A percentile compares a stretch with the other conserved stretches of the same genome.
phyloP scores from a whole-genome alignment of 768 basidiomycete species.

The Lactifluus piperatus region DNA sequence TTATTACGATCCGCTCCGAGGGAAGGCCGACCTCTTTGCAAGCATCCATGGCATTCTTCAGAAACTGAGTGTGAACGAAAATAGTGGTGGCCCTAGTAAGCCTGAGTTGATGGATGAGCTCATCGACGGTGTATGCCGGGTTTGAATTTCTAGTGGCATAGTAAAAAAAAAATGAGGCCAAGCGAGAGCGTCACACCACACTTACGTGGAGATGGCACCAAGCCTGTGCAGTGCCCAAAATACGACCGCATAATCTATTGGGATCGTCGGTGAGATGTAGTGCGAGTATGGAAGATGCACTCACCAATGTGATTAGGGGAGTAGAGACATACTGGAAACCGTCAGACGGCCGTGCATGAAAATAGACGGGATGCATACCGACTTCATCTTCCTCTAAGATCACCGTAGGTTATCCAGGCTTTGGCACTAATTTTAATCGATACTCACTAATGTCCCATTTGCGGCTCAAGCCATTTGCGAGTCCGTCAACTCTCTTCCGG shows the following conservation, averaged over 20 bases:
- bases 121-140: conserved; percentile 28
- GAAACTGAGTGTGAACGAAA: conserved; percentile 3
- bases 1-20: conserved; percentile 5
- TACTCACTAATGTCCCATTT: conserved; percentile 13
- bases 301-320: conserved; percentile 57
- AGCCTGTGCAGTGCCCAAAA: conserved; percentile 55
- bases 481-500: conserved; percentile 6
- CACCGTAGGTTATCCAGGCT: not conserved
- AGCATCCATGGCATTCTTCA: conserved; percentile 6
- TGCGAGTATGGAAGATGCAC: conserved; percentile 9
- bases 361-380: conserved; percentile 30
- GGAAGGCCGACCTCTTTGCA: conserved; percentile 10
- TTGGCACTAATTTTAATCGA: not conserved
- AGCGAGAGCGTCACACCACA: not conserved
- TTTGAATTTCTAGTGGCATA: conserved; percentile 22
- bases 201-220: conserved; percentile 52
- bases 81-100: conserved; percentile 21
- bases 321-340: conserved; percentile 45
- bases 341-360: not conserved
- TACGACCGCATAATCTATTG: conserved; percentile 42
- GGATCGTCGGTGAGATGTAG: not conserved
- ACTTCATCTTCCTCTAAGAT: conserved; percentile 42
- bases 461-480: conserved; percentile 13
- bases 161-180: not conserved
- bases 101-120: conserved; percentile 29